These are phyloP conservation scores for Tuber borchii DNA, from an alignment of 495 filamentous ascomycete species.

Conservation along the genomic window DNA sequence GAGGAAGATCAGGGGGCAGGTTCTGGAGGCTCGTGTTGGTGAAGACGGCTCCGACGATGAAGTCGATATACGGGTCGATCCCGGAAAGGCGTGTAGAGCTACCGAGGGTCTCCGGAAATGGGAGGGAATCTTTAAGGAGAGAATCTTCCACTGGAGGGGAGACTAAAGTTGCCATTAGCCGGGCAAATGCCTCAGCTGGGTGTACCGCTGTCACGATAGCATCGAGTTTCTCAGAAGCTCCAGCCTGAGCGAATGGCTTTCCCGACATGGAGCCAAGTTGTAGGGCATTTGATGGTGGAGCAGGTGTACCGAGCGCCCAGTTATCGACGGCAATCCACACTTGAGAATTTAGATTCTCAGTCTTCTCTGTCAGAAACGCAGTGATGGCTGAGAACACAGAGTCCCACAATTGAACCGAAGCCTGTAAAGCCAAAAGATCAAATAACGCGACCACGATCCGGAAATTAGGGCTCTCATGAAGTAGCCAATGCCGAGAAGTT, in stretches of 20 bases:
- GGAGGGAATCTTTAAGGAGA: conserved; percentile 62
- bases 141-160: conserved; percentile 53
- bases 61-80: conserved; percentile 88
- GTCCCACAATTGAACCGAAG: conserved; percentile 40
- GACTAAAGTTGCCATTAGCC: conserved; percentile 62
- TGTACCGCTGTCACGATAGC: conserved; percentile 38
- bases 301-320: conserved; percentile 35
- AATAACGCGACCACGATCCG: conserved; percentile 33
- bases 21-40: conserved; percentile 36
- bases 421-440: conserved; percentile 35
- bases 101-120: conserved; percentile 87
- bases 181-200: conserved; percentile 64
- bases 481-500: conserved; percentile 53
- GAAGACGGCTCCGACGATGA: conserved; percentile 57
- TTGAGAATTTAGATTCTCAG: conserved; percentile 27
- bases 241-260: conserved; percentile 30
- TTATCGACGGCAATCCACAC: conserved; percentile 38
- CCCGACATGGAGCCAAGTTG: conserved; percentile 29
- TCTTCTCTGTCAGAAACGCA: conserved; percentile 39
- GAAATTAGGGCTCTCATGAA: conserved; percentile 55
- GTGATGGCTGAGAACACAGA: conserved; percentile 41
- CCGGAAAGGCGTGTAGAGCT: conserved; percentile 69
- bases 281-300: conserved; percentile 24
- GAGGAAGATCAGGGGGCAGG: conserved; percentile 34
- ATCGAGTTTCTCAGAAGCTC: conserved; percentile 37